Base-by-base conservation (phyloP, 1,284 basidiomycete genomes). In the Pseudozyma tsukubaensis region DNA sequence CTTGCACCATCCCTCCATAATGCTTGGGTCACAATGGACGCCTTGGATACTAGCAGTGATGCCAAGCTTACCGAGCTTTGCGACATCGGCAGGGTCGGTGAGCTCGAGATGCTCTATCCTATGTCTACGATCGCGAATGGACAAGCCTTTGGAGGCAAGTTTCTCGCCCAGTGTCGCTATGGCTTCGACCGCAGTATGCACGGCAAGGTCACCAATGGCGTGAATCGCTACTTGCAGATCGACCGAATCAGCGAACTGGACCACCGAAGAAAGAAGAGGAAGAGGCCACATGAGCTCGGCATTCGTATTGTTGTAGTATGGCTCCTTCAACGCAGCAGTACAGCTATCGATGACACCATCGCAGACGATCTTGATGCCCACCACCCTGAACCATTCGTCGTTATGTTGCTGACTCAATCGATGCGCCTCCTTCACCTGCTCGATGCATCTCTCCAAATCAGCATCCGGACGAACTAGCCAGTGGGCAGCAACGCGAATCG, bases 21-120 rank as follows among this genome's bases (percentile, higher is more conserved):
- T 65, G 50, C 50, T 57, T 2, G 74, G 74, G 19, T 73, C 70
- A n/a, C 61, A 63, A 36, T 76, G 74, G 1, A 76, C 74, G 44
- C 66, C 66, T 44, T 76, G 74, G 32, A 76, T 62, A 44, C 66
- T 70, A 1, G 74, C 65, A 19, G 63, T 76, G 58, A 76, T 73
- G 19, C 71, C 71, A 39, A 76, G 67, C 43, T 19, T 36, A 11
- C 70, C 74, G 21, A 76, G 64, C 49, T 67, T 62, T 42, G 69
- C 60, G 34, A 76, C 71, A 21, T 73, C 70, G 18, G 56, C 57
- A 12, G 65, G 61, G 40, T 68, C 61, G 48, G 69, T 73, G 9
- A 76, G 58, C 52, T 76, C 74, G 42, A 76, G 67, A 19, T 76
- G 74, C 47, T 76, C 74, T 39, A 76, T 76, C 11, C 74, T 64